Evolutionary conservation across 352 stramenopile species (phyloP), one percentile per base, ranked within the genome.

Genomic region (Pythium rishiriense): DNA sequence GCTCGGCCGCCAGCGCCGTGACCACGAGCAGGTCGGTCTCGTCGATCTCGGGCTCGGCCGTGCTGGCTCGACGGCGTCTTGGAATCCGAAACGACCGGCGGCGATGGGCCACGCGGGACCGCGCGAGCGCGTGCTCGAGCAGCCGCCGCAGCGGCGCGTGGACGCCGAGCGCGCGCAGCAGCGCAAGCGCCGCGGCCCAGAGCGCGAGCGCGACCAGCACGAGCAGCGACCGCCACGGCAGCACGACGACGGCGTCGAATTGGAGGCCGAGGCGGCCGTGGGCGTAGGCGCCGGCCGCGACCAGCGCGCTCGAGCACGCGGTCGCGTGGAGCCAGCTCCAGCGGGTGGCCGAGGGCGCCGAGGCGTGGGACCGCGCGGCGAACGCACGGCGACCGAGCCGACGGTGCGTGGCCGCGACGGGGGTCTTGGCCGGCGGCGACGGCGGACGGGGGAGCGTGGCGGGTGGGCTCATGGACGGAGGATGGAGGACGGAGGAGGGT

Each of bases 311-410:
- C 24, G 79, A 87, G 68, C 82, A 90, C 39, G 81, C 73, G 14
- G 79, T 92, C 8, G 83, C 83, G 33, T 87, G 76, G 58, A 90
- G 68, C 83, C 83, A 92, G 62, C 72, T 92, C 83, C 83, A 92
- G n/a, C 66, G 73, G 22, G 41, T 62, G 15, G 42, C 33, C 22
- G 42, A 14, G 29, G 41, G 14, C 33, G 22, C 43, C 21, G 41
- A n/a, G n/a, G 1, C 37, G 5, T 35, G 37, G 14, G 3, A 21
- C 14, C 1, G 37, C 11, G 37, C 37, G 10, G 35, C 33, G 22
- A 43, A 43, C 37, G 33, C 51, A 15, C 51, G 51, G 10, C 35
- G 51, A 3, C 6, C 14, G 37, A 2, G 37, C 14, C 37, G 14
- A 17, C 17, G 29, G 37, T 25, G 51, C 17, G 48, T 55, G 24